Evolutionary conservation across 2,329 filamentous ascomycete species (phyloP), one percentile per base, ranked within the genome.

Genomic region (Trichophyton simii): DNA sequence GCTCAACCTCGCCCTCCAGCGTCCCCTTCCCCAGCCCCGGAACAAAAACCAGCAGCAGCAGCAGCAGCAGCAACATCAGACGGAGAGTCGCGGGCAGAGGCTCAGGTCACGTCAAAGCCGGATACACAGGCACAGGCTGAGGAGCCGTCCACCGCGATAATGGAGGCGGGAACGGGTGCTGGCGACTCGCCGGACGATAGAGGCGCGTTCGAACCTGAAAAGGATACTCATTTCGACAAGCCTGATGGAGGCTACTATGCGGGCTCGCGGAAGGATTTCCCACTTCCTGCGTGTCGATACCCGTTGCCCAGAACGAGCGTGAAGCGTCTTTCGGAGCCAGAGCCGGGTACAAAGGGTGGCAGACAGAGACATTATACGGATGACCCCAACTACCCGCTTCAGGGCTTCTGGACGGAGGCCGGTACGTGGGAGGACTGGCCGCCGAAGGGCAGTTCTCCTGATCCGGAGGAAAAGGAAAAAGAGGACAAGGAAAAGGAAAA

Each of bases 401-500:
- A 60, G 6, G 62, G 61, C 11, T 63, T 57, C 31, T 60, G 55
- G 57, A 59, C 61, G 15, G 59, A 60, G 52, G 28, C 38, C 1
- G 62, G 58, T 25, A 44, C 18, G 7, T 62, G 59, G 59, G 34
- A 28, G 20, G 61, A 64, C 58, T 60, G 58, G 61, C 55, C 22
- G 65, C 72, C 64, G 69, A 75, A 62, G 67, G 75, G 44, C 73
- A 71, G 60, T 70, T 73, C 61, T 67, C n/a, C n/a, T 22, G 15
- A 18, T 46, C 44, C 22, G 42, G 46, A 31, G 2, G 3, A 9
- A 15, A 52, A 22, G 31, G 57, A n/a, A 28, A 28, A 44, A 22
- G 54, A 46, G 58, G 13, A n/a, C 28, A 36, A 57, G 28, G 34
- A 7, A n/a, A 22, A 31, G 22, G 13, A n/a, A 3, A 11, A 54